Conservation (phyloP, 169 alveolate genomes). For the Plasmodium vinckei region DNA sequence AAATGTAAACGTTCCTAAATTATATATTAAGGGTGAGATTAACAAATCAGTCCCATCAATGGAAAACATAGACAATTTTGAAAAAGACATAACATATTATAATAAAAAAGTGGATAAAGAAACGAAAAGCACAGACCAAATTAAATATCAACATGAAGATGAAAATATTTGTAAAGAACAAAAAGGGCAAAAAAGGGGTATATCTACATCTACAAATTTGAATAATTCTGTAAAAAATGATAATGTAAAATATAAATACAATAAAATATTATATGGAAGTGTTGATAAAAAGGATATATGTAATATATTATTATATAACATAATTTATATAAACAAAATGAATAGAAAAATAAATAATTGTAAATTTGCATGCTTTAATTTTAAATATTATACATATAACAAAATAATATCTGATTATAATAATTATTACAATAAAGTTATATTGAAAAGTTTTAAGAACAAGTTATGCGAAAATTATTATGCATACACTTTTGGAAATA, state of each 20-base stretch:
- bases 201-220: constrained; percentile 13
- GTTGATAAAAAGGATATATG: constrained; percentile 65
- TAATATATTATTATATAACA: constrained; percentile 55
- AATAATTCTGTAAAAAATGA: constrained; percentile 9
- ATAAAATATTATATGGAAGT: constrained; percentile 25
- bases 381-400: constrained; percentile 47
- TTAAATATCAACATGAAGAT: constrained; percentile 15
- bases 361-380: constrained; percentile 41
- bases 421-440: constrained; percentile 51
- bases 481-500: constrained; percentile 73
- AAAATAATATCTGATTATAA: constrained; percentile 47
- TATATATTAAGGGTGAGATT: constrained; percentile 26
- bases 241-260: constrained; percentile 4
- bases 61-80: constrained; percentile 17
- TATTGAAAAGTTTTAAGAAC: constrained; percentile 47
- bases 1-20: constrained; percentile 51
- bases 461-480: constrained; percentile 62
- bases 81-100: constrained; percentile 16
- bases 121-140: constrained; percentile 7
- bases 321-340: constrained; percentile 69
- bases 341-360: constrained; percentile 70
- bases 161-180: background rate
- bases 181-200: constrained; percentile 19
- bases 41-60: constrained; percentile 17
- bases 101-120: constrained; percentile 2